Conservation (phyloP, 2,329 filamentous ascomycete genomes). For the Lachnum nothofagi region DNA sequence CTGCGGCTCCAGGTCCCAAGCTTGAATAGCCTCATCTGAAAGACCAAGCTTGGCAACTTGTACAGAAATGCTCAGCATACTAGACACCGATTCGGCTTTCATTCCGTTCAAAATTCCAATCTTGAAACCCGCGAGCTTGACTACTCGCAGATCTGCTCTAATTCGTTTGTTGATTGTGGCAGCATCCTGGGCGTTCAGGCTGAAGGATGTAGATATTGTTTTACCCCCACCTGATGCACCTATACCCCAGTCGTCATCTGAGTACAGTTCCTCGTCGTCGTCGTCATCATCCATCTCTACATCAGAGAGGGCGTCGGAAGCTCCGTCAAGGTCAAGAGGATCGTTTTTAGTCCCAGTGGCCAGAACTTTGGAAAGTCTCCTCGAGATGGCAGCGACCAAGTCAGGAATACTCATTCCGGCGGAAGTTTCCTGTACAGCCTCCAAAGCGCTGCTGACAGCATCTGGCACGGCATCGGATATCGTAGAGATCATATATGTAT, state of each 20-base stretch:
- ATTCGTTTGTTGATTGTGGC: conserved; percentile 37
- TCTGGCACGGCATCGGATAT: conserved; percentile 42
- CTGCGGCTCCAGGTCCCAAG: conserved; percentile 63
- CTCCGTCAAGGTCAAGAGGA: conserved; percentile 33
- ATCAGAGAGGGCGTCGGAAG: conserved; percentile 24
- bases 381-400: conserved; percentile 23
- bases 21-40: conserved; percentile 67
- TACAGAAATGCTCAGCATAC: conserved; percentile 61
- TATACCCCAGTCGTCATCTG: conserved; percentile 9
- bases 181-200: conserved; percentile 14
- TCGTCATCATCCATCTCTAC: conserved; percentile 12
- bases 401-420: conserved; percentile 23
- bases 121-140: conserved; percentile 63
- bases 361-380: conserved; percentile 21
- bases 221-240: conserved; percentile 10
- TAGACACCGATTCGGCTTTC: conserved; percentile 36
- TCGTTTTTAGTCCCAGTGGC: conserved; percentile 17
- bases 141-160: conserved; percentile 54
- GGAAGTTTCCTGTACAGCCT: conserved; percentile 22
- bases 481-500: conserved; percentile 51
- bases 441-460: conserved; percentile 35
- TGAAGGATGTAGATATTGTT: conserved; percentile 3
- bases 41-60: conserved; percentile 66
- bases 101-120: conserved; percentile 57
- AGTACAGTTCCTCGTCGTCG: conserved; percentile 18